Evolutionary conservation across 2,329 filamentous ascomycete genomes (phyloP), one percentile per base, ranked within the genome.

Genomic region (Diplodia intermedia): DNA sequence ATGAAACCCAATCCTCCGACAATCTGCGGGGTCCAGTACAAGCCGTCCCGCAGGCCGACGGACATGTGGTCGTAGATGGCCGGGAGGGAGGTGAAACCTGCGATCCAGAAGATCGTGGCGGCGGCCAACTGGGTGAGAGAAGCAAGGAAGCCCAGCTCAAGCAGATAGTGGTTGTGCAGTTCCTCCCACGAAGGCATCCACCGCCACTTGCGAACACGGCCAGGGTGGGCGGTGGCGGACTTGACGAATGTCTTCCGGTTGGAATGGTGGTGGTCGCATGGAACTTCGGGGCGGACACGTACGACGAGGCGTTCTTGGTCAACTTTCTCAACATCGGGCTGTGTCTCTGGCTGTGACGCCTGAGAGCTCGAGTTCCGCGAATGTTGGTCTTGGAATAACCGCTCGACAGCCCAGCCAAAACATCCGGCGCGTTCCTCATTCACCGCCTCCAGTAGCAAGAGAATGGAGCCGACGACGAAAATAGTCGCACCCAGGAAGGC

Each of bases 401-500:
- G 43, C 71, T 90, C 85, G 1, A 91, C 72, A 0, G 89, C 89
- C 88, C 88, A 91, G 3, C 89, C 89, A 74, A 91, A 91, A 75
- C 89, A 91, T 14, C 85, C 87, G 0, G 84, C 79, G 14, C 85
- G 81, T 72, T 90, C 87, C 72, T 88, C 87, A 74, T 91, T 91
- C n/a, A 90, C 82, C 3, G 89, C 89, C 75, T 91, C 89, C 1
- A 90, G 79, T 76, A 91, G 81, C 31, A 91, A 80, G 1, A 91
- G 76, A 1, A 91, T 73, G 43, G 86, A 88, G 0, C 89, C 89
- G 4, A 89, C 66, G 71, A 89, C 88, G 74, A 92, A 91, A 7
- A 91, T 79, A 0, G 87, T 89, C 0, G 88, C 88, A 4, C 89
- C 89, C n/a, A 91, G 82, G 72, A 90, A 87, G 0, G 87, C 88